These are phyloP conservation scores for Xylaria digitata DNA, from an alignment of 2,329 filamentous ascomycete species.

Conservation along the genomic window DNA sequence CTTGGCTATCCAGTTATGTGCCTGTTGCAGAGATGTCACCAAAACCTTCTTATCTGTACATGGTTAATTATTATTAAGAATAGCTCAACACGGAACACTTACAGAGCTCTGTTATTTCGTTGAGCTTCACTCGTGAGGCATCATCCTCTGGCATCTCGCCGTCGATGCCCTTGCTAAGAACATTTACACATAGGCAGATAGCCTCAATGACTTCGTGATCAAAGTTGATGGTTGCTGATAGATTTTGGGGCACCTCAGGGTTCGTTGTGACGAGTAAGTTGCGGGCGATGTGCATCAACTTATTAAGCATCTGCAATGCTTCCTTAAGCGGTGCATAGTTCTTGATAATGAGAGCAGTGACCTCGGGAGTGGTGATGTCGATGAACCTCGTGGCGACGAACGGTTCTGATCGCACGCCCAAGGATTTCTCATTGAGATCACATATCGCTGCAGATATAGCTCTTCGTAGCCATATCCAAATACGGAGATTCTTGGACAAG, in stretches of 20 bases:
- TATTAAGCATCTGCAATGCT: conserved; percentile 72
- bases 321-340: conserved; percentile 71
- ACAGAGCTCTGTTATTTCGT: conserved; percentile 74
- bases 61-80: conserved; percentile 17
- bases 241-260: conserved; percentile 73
- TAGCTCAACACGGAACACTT: conserved; percentile 45
- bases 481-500: conserved; percentile 70
- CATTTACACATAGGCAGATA: conserved; percentile 73
- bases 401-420: conserved; percentile 65
- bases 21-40: conserved; percentile 73
- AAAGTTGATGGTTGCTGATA: conserved; percentile 72
- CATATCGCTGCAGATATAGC: conserved; percentile 72
- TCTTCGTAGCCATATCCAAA: conserved; percentile 73
- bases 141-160: conserved; percentile 71
- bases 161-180: conserved; percentile 75
- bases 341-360: conserved; percentile 70
- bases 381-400: conserved; percentile 63
- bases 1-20: conserved; percentile 76
- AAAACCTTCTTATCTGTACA: conserved; percentile 71
- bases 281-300: conserved; percentile 73
- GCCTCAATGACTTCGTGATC: conserved; percentile 75
- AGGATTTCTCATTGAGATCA: conserved; percentile 68
- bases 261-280: conserved; percentile 73
- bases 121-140: conserved; percentile 65
- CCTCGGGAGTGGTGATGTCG: conserved; percentile 70